Evolutionary conservation across 306 rosid genomes (phyloP), one percentile per base, ranked within the genome.

Genomic region (Lathyrus sativus): DNA sequence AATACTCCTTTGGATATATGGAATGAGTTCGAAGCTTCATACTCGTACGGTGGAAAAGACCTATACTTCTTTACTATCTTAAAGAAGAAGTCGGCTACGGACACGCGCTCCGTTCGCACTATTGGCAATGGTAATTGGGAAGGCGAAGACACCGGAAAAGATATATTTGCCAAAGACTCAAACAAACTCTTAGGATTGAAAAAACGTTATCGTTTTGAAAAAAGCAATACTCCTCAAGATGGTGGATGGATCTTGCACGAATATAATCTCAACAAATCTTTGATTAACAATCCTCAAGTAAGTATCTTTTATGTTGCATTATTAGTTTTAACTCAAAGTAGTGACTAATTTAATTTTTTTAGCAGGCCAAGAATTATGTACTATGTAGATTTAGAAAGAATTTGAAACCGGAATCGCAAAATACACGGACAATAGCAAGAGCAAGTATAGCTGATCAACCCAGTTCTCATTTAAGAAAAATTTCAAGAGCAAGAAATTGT

Each of bases 161-260:
- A 0, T 0, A 7, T 73, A 11, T 0, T 53, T 2, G 46, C 17
- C 3, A 42, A 7, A 3, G 35, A 35, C 1, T 39, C 55, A 0
- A 28, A 15, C 8, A 4, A 63, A 6, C 15, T 5, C 33, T 26
- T 73, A 0, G 71, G 71, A 0, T 0, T 41, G 0, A 63, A 11
- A 42, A 73, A 53, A 39, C 65, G 65, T 11, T 63, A 3, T 28
- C 56, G 77, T 0, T 73, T 73, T 53, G 71, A 63, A 37, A 73
- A 63, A 15, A 73, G 71, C 51, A 31, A 26, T 14, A 63, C 63
- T 0, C 0, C 3, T 0, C 38, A 41, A 0, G 65, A 73, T 41
- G 64, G 64, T 15, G 37, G 35, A 0, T 73, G 77, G 77, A 73
- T 73, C 56, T 9, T 73, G 56, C 77, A 63, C 13, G 71, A 73